Evolutionary conservation across 331 rosid genomes (phyloP), one percentile per base, ranked within the genome.

Genomic region (Quercus phellos): DNA sequence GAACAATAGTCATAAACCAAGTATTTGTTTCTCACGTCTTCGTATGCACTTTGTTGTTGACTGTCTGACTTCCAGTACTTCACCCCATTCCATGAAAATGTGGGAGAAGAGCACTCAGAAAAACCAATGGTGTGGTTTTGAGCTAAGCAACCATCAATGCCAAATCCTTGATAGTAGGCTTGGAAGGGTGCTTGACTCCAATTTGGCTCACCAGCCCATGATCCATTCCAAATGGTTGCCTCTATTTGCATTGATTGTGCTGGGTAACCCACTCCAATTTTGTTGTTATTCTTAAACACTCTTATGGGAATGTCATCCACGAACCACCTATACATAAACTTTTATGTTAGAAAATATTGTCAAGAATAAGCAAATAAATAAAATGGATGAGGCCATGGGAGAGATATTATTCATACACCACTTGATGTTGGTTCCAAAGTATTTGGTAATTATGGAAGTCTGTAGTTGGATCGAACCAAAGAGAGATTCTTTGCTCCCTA

Each of bases 291-390:
- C 83, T 46, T 68, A 19, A 82, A 66, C 81, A 78, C 86, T 32
- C 83, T 75, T 4, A 83, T 79, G 21, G 86, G 83, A 19, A 4
- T 63, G 13, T 30, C 29, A 54, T 83, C 86, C 58, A 79, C 86
- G 24, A 70, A 74, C 70, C 79, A 76, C 73, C 46, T 38, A 38
- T 38, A 38, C 46, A 38, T 38, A 38, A 8, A 38, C 46, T 38
- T 38, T 2, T 8, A 38, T 38, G 46, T 38, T 38, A 38, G 12
- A 38, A 38, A 38, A 38, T 8, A 8, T 38, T 38, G 46, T 38
- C 12, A 38, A 8, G 46, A 38, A 38, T 38, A 38, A 8, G 46
- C 46, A 38, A 38, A 38, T 38, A 8, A 38, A 38, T 38, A 38
- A 38, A 38, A 8, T 38, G 12, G 12, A 38, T 38, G 46, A 38